Evolutionary conservation across 148 eudicot genomes (phyloP).

Genomic region (Gaultheria prostrata): DNA sequence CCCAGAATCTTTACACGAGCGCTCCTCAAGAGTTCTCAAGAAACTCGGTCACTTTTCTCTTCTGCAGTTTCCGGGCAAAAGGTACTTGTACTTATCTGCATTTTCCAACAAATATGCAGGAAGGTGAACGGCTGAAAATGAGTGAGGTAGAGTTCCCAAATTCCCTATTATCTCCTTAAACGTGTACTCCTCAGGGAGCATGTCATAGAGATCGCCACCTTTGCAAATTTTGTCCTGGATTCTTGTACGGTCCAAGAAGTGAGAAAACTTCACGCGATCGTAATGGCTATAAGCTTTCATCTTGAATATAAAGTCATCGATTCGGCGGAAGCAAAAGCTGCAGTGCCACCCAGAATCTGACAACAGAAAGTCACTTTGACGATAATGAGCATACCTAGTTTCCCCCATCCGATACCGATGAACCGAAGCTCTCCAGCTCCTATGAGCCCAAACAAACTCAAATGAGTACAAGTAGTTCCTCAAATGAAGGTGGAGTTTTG

Average conservation of each 20-base stretch:
- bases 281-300: conserved; percentile 64
- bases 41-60: conserved; percentile 37
- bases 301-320: conserved; percentile 53
- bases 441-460: conserved; percentile 40
- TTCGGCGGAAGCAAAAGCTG: conserved; percentile 52
- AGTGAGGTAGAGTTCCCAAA: conserved; percentile 48
- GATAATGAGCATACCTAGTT: conserved; percentile 50
- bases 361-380: conserved; percentile 44
- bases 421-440: conserved; percentile 61
- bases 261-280: conserved; percentile 50
- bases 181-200: conserved; percentile 62
- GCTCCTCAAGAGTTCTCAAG: not conserved
- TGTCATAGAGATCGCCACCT: conserved; percentile 51
- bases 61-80: conserved; percentile 56
- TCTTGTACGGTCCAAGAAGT: conserved; percentile 40
- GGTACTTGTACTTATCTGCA: conserved; percentile 46
- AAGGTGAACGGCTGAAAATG: conserved; percentile 51
- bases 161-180: conserved; percentile 52
- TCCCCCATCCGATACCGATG: conserved; percentile 45
- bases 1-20: conserved; percentile 7
- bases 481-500: conserved; percentile 40
- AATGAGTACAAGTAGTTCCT: conserved; percentile 53
- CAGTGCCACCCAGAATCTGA: conserved; percentile 69
- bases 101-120: conserved; percentile 45
- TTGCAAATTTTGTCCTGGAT: conserved; percentile 48